Conservation (phyloP, 2,329 filamentous ascomycete species). For the Xylariaceae sp. region DNA sequence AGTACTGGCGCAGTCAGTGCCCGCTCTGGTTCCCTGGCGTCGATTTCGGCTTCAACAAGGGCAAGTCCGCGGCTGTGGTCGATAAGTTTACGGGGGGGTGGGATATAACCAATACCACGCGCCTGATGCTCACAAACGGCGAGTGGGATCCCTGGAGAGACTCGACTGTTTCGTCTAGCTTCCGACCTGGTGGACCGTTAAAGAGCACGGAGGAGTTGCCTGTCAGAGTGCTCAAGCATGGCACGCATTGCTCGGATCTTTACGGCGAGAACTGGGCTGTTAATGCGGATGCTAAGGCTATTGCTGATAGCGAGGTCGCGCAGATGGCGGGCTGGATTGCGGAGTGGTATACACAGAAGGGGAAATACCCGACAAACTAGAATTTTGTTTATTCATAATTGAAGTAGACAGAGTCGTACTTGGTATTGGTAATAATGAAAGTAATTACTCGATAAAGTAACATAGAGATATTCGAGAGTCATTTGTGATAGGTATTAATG, state of each 20-base stretch:
- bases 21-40: constrained; percentile 42
- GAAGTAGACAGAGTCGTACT: constrained; percentile 8
- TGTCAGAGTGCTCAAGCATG: constrained; percentile 33
- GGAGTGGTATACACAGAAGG: constrained; percentile 41
- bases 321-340: constrained; percentile 53
- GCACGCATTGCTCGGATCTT: constrained; percentile 39
- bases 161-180: constrained; percentile 34
- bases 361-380: constrained; percentile 10
- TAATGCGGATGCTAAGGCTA: constrained; percentile 46
- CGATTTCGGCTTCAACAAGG: constrained; percentile 31
- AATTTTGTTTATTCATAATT: too few relatives aligned
- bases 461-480: too few relatives aligned
- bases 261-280: constrained; percentile 43
- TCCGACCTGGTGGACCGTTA: constrained; percentile 37
- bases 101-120: constrained; percentile 37
- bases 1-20: constrained; percentile 43
- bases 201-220: constrained; percentile 31
- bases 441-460: background rate
- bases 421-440: background rate
- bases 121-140: constrained; percentile 39
- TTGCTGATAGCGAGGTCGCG: constrained; percentile 48
- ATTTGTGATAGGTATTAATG: too few relatives aligned
- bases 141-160: constrained; percentile 40
- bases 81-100: constrained; percentile 41
- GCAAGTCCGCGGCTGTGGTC: constrained; percentile 30